Evolutionary conservation across 2,329 filamentous ascomycete genomes (phyloP).

Genomic region (Sporothrix brasiliensis): DNA sequence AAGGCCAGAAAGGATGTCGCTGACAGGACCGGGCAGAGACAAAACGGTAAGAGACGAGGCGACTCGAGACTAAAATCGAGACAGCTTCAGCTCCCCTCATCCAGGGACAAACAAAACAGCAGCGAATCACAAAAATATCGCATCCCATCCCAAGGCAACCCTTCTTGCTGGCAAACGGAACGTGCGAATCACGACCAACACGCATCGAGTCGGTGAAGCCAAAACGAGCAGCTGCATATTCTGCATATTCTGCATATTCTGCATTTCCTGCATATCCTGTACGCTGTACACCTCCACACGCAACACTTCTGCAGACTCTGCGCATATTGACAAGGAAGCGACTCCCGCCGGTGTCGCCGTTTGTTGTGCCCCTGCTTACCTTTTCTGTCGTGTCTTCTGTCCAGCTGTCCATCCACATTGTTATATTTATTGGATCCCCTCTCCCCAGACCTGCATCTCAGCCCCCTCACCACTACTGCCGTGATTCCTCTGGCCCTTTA

Average conservation of each 20-base stretch:
- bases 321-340: constrained; percentile 24
- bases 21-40: not conserved
- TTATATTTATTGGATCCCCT: constrained; percentile 16
- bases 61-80: not conserved
- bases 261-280: constrained; percentile 2
- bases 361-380: constrained; percentile 2
- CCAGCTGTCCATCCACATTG: not conserved
- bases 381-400: not conserved
- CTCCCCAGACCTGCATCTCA: constrained; percentile 17
- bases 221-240: constrained; percentile 28
- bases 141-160: constrained; percentile 9
- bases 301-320: not conserved
- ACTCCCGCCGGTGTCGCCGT: constrained; percentile 27
- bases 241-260: not conserved
- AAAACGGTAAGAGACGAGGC: not conserved
- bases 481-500: not conserved
- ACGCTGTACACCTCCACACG: not conserved
- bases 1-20: not conserved
- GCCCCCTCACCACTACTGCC: not conserved
- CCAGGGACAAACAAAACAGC: not conserved
- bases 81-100: not conserved
- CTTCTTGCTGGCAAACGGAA: not conserved
- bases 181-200: constrained; percentile 14
- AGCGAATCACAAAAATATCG: constrained; percentile 32
- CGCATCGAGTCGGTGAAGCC: constrained; percentile 31